Evolutionary conservation across 176 grass and related monocot species (phyloP).

Genomic region (Sorghum bicolor): Sorghum_bicolor_NCBIv3 NC_012873.2:68191001-68191500

Average conservation of each 20-base stretch:
- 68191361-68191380: slow-evolving; percentile 61
- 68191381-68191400: slow-evolving; percentile 81
- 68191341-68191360: slow-evolving; percentile 87
- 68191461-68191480: slow-evolving; percentile 67
- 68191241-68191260: slow-evolving; percentile 75
- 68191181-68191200: not conserved
- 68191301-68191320: slow-evolving; percentile 86
- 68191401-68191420: slow-evolving; percentile 89
- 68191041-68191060: slow-evolving; percentile 9
- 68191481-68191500: slow-evolving; percentile 70
- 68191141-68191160: not conserved
- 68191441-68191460: slow-evolving; percentile 74
- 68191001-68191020: slow-evolving; percentile 70
- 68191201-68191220: not conserved
- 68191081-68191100: not conserved
- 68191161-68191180: not conserved
- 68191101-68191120: not conserved
- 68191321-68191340: slow-evolving; percentile 72
- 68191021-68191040: slow-evolving; percentile 76
- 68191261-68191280: slow-evolving; percentile 69
- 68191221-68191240: slow-evolving; percentile 43
- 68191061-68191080: not conserved
- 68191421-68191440: slow-evolving; percentile 83
- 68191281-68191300: slow-evolving; percentile 76
- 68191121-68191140: not conserved